Base-by-base conservation (phyloP, 768 basidiomycete species). In the Rhodotorula babjevae region DNA sequence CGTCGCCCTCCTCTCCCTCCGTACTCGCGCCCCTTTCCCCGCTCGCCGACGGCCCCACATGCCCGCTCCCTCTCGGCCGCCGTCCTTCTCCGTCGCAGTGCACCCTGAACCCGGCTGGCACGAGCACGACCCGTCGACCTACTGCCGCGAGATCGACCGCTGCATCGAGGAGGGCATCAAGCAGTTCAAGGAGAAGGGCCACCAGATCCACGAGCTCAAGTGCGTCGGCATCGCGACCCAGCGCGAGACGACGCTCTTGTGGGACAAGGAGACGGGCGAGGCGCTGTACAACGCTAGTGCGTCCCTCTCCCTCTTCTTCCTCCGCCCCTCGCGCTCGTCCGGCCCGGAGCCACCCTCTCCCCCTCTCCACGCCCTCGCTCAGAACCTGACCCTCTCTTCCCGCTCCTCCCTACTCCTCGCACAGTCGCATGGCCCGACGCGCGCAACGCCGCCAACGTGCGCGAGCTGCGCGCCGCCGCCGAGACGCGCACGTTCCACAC, bases 181-280 rank as follows among this genome's bases (percentile, higher is more conserved):
- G 76, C 83, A 85, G 64, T 84, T 99, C 75, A 90, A 92, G 78
- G 84, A 82, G 49, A 83, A 84, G 25, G 95, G 93, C 12, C 95
- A 89, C 88, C 82, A 85, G 3, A 87, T 86, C 80, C 86, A 87
- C 63, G 90, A 91, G 80, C 83, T 99, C 80, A 94, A 93, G 83
- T 90, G 90, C 73, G 91, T 99, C 75, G 95, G 93, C 36, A 91
- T 98, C 82, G 97, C 95, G 55, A 99, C 79, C 36, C 95, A 98
- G 82, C 88, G 96, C 66, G 96, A 98, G 81, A 98, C 96, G 2
- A 87, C 93, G 5, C 88, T 98, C 44, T 90, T 88, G 27, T 98
- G 96, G 96, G 91, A 90, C 79, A 86, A 89, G 71, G 85, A 84
- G 79, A 94, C 93, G 0, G 96, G 96, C 56, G 89, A 90, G 81